Percentiles rank a stretch among this genome's conserved stretches.
These are phyloP conservation scores for Pseudozyma hubeiensis DNA, from an alignment of 1,284 basidiomycete species.

Conservation along the genomic window DNA sequence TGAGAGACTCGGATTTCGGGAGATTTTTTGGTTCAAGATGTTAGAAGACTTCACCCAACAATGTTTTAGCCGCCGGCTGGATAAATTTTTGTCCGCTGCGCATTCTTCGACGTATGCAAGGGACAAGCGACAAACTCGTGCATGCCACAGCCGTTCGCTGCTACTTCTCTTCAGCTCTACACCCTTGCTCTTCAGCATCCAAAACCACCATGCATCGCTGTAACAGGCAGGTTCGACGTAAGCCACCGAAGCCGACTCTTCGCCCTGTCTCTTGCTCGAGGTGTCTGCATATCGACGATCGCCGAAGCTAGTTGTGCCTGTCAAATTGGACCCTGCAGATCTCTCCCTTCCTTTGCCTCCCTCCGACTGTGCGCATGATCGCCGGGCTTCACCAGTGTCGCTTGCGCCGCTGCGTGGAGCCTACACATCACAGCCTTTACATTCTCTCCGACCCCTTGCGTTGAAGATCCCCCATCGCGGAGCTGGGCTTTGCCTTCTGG, in stretches of 20 bases:
- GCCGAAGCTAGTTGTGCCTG: neutral
- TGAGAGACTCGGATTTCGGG: neutral
- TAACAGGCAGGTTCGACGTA: no score
- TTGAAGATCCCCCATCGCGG: constrained; percentile 26
- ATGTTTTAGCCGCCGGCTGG: neutral
- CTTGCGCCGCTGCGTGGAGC: constrained; percentile 1
- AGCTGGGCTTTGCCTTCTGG: neutral
- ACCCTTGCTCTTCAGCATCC: no score
- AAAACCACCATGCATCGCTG: neutral
- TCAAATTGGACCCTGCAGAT: constrained; percentile 22
- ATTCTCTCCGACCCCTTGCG: constrained; percentile 24
- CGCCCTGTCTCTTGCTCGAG: no score
- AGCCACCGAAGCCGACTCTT: no score
- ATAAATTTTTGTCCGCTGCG: constrained; percentile 11
- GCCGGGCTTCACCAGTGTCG: neutral
- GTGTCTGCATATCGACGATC: no score
- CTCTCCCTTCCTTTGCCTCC: neutral
- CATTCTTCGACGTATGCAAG: constrained; percentile 54
- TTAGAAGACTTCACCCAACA: neutral
- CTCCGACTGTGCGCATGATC: neutral
- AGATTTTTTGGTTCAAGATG: neutral
- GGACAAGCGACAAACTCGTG: constrained; percentile 12
- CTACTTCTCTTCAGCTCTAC: neutral
- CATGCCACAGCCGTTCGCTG: constrained; percentile 8
- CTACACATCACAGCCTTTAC: constrained; percentile 4